Percentiles rank a stretch among this genome's conserved stretches.
phyloP scores from a whole-genome alignment of 148 eudicot species.

The Rhododendron williamsianum region DNA sequence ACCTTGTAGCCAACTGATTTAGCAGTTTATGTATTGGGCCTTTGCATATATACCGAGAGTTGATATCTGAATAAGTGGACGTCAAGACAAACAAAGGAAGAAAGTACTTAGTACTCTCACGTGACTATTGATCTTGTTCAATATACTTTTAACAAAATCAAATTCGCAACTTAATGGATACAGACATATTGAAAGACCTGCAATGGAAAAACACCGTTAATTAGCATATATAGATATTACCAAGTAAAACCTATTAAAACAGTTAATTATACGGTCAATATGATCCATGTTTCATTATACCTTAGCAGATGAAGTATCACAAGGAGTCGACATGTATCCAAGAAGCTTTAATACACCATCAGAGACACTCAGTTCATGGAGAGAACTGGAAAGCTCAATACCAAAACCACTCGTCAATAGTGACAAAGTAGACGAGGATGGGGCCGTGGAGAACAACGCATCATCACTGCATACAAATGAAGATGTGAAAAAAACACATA shows the following conservation, averaged over 20 bases:
- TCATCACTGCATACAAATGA: slow-evolving; percentile 48
- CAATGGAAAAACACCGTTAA: slow-evolving; percentile 19
- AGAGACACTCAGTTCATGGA: slow-evolving; percentile 53
- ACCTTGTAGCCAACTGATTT: slow-evolving; percentile 50
- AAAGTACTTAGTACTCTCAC: slow-evolving; percentile 7
- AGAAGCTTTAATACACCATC: slow-evolving; percentile 58
- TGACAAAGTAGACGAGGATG: slow-evolving; percentile 63
- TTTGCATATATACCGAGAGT: slow-evolving; percentile 67
- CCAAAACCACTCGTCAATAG: slow-evolving; percentile 59
- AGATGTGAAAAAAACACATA: slow-evolving; percentile 2
- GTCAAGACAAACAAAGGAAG: slow-evolving; percentile 28
- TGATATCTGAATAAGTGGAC: slow-evolving; percentile 56
- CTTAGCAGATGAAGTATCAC: slow-evolving; percentile 43
- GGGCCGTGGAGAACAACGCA: slow-evolving; percentile 55
- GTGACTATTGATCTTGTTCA: background rate
- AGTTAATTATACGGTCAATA: slow-evolving; percentile 3
- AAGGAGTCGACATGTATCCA: slow-evolving; percentile 70
- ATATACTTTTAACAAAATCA: background rate
- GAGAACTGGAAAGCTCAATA: slow-evolving; percentile 36
- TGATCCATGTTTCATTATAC: slow-evolving; percentile 26
- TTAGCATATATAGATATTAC: background rate
- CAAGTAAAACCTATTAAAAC: slow-evolving; percentile 12
- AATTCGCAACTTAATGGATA: slow-evolving; percentile 46
- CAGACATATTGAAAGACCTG: slow-evolving; percentile 92
- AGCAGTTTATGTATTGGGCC: slow-evolving; percentile 85